Evolutionary conservation across 345 rosid species (phyloP), one percentile per base, ranked within the genome.

Genomic region (Hibiscus mutabilis): DNA sequence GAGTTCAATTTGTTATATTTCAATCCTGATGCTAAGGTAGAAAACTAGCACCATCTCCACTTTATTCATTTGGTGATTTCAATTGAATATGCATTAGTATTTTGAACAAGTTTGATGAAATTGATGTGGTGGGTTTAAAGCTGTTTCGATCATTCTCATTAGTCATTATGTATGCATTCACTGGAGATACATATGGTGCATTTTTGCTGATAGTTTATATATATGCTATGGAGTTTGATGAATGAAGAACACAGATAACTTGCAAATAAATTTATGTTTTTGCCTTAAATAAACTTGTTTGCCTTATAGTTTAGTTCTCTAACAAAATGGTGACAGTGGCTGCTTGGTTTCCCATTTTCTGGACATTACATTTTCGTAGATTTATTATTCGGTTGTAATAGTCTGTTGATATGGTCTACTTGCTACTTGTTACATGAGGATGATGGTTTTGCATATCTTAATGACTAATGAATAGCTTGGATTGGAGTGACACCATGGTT

Each of bases 21-120:
- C 81, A 86, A 86, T 79, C 93, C 93, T 69, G 78, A 74, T 80
- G 92, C 95, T 52, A 88, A 89, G 98, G 98, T 88, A 93, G 69
- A 75, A 70, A 55, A 73, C 64, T 47, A 37, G 29, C 69, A 4
- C 68, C n/a, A n/a, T 71, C 66, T 14, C 52, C 46, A 37, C 51
- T 63, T 24, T 4, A 2, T 21, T 64, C 2, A 21, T 64, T 64
- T 64, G 19, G 12, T 44, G 19, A 22, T 44, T 44, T 66, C n/a
- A 66, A 15, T 6, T 44, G 56, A 66, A 13, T 44, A 53, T 53
- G 73, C 22, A 64, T 46, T 31, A 74, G 0, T 5, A n/a, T 27
- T 71, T 71, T 71, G 47, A 47, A n/a, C 27, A 44, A 61, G 21
- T 44, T 58, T 3, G 25, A 16, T 72, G 58, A 33, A 18, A 24